Percentiles rank a stretch among this genome's conserved stretches.
These are phyloP conservation scores for Blastobotrys persicus DNA, from an alignment of 1,139 yeast species.

Conservation along the genomic window DNA sequence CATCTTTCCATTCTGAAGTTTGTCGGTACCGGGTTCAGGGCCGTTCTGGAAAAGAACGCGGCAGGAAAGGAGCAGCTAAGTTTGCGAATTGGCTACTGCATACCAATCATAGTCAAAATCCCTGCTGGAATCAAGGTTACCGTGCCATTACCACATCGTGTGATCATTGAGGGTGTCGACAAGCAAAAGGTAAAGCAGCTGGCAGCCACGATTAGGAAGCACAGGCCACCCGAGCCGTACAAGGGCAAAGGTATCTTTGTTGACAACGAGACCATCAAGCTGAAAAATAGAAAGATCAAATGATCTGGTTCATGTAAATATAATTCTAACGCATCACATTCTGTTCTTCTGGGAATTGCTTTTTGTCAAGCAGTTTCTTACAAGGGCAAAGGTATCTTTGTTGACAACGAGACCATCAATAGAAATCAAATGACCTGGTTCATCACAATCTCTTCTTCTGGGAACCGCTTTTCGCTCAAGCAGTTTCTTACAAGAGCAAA, in stretches of 20 bases:
- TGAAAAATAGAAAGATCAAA: constrained; percentile 92
- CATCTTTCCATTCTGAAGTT: constrained; percentile 83
- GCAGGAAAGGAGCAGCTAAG: constrained; percentile 61
- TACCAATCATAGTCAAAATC: constrained; percentile 57
- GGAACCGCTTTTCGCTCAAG: no score
- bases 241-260: constrained; percentile 97
- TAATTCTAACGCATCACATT: constrained; percentile 7
- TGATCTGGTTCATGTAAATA: constrained; percentile 35
- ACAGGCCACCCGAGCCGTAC: constrained; percentile 96
- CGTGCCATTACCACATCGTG: constrained; percentile 84
- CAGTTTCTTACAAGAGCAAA: constrained; percentile 97
- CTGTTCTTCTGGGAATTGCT: no score
- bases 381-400: constrained; percentile 95
- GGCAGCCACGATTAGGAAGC: constrained; percentile 83
- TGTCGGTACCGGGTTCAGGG: constrained; percentile 97
- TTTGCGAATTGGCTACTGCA: constrained; percentile 83
- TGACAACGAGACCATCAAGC: constrained; percentile 83
- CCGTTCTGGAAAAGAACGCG: constrained; percentile 52
- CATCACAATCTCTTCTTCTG: no score
- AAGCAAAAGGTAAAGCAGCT: constrained; percentile 84
- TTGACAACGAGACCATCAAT: constrained; percentile 87
- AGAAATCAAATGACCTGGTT: no score
- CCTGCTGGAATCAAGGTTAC: constrained; percentile 75
- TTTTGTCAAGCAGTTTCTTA: no score
- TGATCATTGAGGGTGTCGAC: constrained; percentile 82